phyloP scores from a whole-genome alignment of 2,329 filamentous ascomycete genomes.

The Aspergillus niger region DNA sequence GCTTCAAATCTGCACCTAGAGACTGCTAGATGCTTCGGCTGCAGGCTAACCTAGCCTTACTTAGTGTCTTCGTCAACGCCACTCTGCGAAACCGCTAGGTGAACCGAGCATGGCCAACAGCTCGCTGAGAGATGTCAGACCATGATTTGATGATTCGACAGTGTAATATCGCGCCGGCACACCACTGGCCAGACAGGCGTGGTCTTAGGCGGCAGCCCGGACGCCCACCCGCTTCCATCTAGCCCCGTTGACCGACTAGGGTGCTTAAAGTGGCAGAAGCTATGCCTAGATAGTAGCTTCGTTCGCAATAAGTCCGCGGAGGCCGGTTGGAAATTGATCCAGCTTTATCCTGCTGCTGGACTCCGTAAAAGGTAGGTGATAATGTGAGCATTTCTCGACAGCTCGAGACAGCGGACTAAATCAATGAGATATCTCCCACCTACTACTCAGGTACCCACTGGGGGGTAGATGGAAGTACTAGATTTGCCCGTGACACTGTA shows the following conservation, averaged over 20 bases:
- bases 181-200: not conserved
- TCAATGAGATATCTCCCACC: not conserved
- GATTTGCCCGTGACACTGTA: not conserved
- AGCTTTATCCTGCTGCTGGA: not conserved
- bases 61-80: not conserved
- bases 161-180: not conserved
- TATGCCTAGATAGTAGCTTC: not conserved
- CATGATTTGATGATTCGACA: not conserved
- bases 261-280: not conserved
- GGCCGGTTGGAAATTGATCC: not conserved
- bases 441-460: not conserved
- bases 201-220: not conserved
- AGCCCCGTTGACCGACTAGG: not conserved
- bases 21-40: not conserved
- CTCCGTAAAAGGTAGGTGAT: not conserved
- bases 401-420: not conserved
- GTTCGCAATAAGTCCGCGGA: not conserved
- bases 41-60: conserved; percentile 3
- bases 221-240: not conserved
- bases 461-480: not conserved
- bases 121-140: not conserved
- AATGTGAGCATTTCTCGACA: not conserved
- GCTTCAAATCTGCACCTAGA: not conserved
- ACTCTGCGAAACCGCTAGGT: not conserved
- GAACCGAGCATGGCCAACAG: not conserved